These are phyloP conservation scores for Yamadazyma taylorii DNA, from an alignment of 1,139 yeast genomes.

Conservation along the genomic window DNA sequence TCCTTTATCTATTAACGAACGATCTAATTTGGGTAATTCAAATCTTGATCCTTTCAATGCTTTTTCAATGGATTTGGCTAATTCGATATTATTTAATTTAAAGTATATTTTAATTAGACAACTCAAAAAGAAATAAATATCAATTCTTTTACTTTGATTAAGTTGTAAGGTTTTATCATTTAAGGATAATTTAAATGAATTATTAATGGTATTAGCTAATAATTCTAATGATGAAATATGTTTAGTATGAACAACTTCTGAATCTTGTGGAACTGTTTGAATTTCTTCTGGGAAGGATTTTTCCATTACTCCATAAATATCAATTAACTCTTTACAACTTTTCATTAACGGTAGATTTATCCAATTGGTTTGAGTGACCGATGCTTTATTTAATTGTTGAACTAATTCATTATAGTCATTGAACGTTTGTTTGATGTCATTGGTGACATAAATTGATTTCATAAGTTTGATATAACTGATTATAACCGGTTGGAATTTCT, in stretches of 20 bases:
- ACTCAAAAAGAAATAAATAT: constrained; percentile 73
- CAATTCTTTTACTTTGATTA: constrained; percentile 53
- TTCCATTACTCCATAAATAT: constrained; percentile 41
- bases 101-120: constrained; percentile 73
- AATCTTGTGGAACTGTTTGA: constrained; percentile 5
- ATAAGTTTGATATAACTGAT: constrained; percentile 36
- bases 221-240: constrained; percentile 41
- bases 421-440: constrained; percentile 42
- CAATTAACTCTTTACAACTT: constrained; percentile 56
- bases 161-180: constrained; percentile 69
- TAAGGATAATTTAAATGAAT: constrained; percentile 73
- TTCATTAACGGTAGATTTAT: constrained; percentile 58
- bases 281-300: constrained; percentile 32
- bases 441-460: constrained; percentile 36
- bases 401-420: constrained; percentile 43
- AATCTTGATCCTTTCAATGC: constrained; percentile 61
- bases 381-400: constrained; percentile 54
- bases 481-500: constrained; percentile 38
- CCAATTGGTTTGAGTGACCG: constrained; percentile 68
- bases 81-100: constrained; percentile 64
- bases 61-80: constrained; percentile 76
- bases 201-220: constrained; percentile 68
- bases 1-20: constrained; percentile 42
- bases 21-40: constrained; percentile 52
- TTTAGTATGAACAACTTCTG: constrained; percentile 8